These are phyloP conservation scores for Ceratocystis cacaofunesta DNA, from an alignment of 2,329 filamentous ascomycete genomes.

Conservation along the genomic window DNA sequence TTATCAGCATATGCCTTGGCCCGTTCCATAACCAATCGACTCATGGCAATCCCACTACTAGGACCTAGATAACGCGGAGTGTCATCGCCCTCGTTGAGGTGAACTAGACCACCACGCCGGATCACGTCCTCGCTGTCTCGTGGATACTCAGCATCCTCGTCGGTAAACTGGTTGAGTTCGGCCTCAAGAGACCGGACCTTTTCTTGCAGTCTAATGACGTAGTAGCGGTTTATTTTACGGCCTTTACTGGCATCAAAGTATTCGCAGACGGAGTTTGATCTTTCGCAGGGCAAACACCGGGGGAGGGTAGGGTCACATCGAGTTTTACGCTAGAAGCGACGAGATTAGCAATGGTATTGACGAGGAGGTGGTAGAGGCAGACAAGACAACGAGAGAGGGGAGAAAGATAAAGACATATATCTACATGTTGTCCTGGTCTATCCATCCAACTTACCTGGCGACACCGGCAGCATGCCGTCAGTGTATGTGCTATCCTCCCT, in stretches of 20 bases:
- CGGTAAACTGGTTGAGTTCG: constrained; percentile 64
- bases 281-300: constrained; percentile 81
- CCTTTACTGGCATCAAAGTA: constrained; percentile 87
- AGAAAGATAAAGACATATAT: too few relatives aligned
- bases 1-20: constrained; percentile 87
- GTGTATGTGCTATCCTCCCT: constrained; percentile 57
- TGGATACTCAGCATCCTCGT: constrained; percentile 56
- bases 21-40: constrained; percentile 86
- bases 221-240: constrained; percentile 72
- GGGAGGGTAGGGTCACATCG: constrained; percentile 88
- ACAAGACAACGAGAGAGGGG: too few relatives aligned
- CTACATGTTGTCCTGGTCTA: neutral
- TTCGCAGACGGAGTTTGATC: constrained; percentile 80
- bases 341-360: neutral
- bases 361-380: neutral
- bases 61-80: constrained; percentile 77
- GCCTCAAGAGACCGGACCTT: constrained; percentile 68
- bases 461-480: constrained; percentile 68
- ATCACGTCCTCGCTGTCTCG: constrained; percentile 71
- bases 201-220: constrained; percentile 84
- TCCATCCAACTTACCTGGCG: constrained; percentile 42
- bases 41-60: constrained; percentile 91
- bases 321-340: constrained; percentile 61
- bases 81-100: constrained; percentile 72
- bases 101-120: constrained; percentile 71